Conservation (phyloP, 441 rosid genomes). For the Mallotus repandus region DNA sequence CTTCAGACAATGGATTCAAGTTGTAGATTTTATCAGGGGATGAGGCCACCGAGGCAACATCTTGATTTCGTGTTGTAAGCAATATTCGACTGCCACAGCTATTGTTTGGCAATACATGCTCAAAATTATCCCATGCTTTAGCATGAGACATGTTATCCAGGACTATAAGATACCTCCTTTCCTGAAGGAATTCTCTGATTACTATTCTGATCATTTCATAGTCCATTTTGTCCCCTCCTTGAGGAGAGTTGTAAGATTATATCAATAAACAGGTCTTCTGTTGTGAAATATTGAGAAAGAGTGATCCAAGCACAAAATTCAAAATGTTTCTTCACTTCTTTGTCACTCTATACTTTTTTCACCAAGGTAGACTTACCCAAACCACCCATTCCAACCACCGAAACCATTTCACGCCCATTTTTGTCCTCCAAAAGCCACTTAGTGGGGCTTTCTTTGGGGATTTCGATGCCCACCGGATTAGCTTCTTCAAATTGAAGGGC, state of each 20-base stretch:
- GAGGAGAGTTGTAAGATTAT: conserved; percentile 23
- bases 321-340: conserved; percentile 12
- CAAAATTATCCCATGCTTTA: conserved; percentile 18
- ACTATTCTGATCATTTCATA: background rate
- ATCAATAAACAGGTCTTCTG: conserved; percentile 18
- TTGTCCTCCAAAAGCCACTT: conserved; percentile 18
- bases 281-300: conserved; percentile 2
- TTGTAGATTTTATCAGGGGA: conserved; percentile 1
- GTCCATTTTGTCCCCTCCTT: conserved; percentile 20
- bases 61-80: conserved; percentile 26
- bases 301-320: conserved; percentile 18
- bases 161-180: conserved; percentile 24
- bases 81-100: conserved; percentile 26
- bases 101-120: conserved; percentile 19
- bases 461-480: conserved; percentile 34
- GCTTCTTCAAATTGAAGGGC: conserved; percentile 24
- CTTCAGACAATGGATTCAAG: conserved; percentile 23
- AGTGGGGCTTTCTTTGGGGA: conserved; percentile 17
- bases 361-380: conserved; percentile 29
- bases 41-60: conserved; percentile 25
- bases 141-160: conserved; percentile 25
- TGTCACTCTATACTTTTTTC: conserved; percentile 18
- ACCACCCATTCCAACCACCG: conserved; percentile 32
- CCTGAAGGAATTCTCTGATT: conserved; percentile 17
- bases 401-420: conserved; percentile 23